Conservation (phyloP, 345 rosid species). For the Abelmoschus esculentus region DNA sequence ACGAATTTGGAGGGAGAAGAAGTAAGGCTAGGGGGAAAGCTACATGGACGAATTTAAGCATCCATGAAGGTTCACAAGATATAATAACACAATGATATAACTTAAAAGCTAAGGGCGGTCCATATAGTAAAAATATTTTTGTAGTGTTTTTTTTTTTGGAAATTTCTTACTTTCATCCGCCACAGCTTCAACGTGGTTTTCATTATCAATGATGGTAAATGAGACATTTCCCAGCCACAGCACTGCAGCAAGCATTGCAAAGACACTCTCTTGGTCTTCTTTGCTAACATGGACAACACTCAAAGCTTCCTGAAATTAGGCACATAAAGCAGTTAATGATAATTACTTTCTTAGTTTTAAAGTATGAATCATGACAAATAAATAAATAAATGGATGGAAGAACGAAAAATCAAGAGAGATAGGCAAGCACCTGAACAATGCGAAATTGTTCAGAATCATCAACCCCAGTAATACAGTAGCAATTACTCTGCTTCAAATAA, state of each 20-base stretch:
- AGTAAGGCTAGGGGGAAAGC: background rate
- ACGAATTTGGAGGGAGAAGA: background rate
- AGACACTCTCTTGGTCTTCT: constrained; percentile 96
- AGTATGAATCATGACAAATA: background rate
- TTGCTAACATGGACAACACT: constrained; percentile 89
- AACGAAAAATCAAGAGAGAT: background rate
- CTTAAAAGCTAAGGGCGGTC: background rate
- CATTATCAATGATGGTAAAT: constrained; percentile 71
- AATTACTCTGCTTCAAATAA: constrained; percentile 82
- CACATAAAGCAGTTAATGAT: constrained; percentile 7
- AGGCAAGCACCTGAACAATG: constrained; percentile 50
- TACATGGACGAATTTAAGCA: background rate
- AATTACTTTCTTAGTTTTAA: constrained; percentile 4
- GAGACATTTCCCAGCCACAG: constrained; percentile 90
- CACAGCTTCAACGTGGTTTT: constrained; percentile 84
- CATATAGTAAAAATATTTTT: constrained; percentile 14
- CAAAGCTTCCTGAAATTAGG: constrained; percentile 72
- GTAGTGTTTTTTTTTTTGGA: background rate
- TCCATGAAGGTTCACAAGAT: background rate
- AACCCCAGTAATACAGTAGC: constrained; percentile 67
- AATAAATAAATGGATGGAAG: constrained; percentile 4
- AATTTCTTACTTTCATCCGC: constrained; percentile 71
- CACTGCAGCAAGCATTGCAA: constrained; percentile 97
- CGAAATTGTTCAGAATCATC: constrained; percentile 74
- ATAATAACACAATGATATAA: background rate